Conservation (phyloP, 331 rosid species). For the Spiraea crenata region DNA sequence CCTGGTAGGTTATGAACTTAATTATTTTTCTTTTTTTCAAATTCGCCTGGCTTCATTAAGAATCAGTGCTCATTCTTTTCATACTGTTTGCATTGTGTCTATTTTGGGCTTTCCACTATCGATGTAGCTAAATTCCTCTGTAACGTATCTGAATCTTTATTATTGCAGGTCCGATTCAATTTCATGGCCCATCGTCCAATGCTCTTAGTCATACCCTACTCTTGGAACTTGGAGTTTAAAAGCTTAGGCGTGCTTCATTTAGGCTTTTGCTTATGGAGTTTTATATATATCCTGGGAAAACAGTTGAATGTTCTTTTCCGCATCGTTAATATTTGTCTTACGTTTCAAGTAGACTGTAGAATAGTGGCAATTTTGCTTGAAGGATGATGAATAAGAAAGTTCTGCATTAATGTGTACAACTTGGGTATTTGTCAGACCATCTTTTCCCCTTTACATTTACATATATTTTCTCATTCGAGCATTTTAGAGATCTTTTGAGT, state of each 20-base stretch:
- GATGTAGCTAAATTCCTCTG: not conserved
- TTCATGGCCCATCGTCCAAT: constrained; percentile 71
- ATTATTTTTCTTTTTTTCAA: no score
- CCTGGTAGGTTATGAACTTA: constrained; percentile 55
- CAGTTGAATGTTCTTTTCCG: not conserved
- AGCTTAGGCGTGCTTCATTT: constrained; percentile 25
- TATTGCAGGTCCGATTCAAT: constrained; percentile 89
- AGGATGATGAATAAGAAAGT: not conserved
- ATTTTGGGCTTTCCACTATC: not conserved
- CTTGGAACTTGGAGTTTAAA: constrained; percentile 61
- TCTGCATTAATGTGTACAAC: not conserved
- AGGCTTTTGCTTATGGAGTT: no score
- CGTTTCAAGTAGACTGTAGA: not conserved
- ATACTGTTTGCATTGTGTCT: not conserved
- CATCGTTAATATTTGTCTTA: not conserved
- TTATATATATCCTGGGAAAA: not conserved
- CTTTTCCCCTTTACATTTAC: not conserved
- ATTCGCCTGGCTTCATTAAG: not conserved
- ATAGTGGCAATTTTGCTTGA: not conserved
- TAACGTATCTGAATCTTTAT: not conserved
- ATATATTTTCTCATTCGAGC: not conserved
- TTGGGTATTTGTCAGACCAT: not conserved
- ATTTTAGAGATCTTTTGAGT: not conserved
- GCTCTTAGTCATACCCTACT: constrained; percentile 73
- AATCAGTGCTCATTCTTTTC: not conserved